Conservation (phyloP, 2,329 filamentous ascomycete genomes). For the Pestalotiopsis sp. region DNA sequence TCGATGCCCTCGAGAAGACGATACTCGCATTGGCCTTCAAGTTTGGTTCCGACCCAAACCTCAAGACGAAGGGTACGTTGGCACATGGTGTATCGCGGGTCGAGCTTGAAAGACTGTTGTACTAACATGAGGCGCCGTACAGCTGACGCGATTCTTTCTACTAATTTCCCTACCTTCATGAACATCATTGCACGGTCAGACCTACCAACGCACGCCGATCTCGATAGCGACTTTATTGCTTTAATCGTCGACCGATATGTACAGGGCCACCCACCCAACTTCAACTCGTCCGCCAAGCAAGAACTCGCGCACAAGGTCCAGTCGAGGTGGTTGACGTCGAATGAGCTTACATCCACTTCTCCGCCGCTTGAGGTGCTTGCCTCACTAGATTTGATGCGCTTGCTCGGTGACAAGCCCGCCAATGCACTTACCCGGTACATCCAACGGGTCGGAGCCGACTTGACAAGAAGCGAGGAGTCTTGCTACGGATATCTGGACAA, state of each 20-base stretch:
- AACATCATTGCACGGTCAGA: slow-evolving; percentile 72
- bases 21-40: slow-evolving; percentile 89
- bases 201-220: slow-evolving; percentile 65
- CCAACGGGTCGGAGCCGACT: slow-evolving; percentile 73
- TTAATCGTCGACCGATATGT: slow-evolving; percentile 84
- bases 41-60: slow-evolving; percentile 74
- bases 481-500: slow-evolving; percentile 58
- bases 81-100: not conserved
- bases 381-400: slow-evolving; percentile 68
- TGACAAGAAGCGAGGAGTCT: slow-evolving; percentile 75
- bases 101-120: slow-evolving; percentile 3
- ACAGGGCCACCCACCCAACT: slow-evolving; percentile 83
- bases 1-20: slow-evolving; percentile 86
- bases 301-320: slow-evolving; percentile 69
- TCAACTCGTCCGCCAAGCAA: slow-evolving; percentile 74
- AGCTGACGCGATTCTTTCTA: slow-evolving; percentile 90
- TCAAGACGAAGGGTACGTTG: slow-evolving; percentile 82
- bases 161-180: slow-evolving; percentile 77
- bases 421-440: slow-evolving; percentile 68
- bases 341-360: slow-evolving; percentile 44
- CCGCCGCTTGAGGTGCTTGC: slow-evolving; percentile 73
- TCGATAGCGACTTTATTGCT: slow-evolving; percentile 72
- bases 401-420: slow-evolving; percentile 61
- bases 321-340: slow-evolving; percentile 68
- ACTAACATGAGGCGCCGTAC: slow-evolving; percentile 39